Conservation (phyloP, 2,329 filamentous ascomycete species). For the Calonectria hongkongensis region DNA sequence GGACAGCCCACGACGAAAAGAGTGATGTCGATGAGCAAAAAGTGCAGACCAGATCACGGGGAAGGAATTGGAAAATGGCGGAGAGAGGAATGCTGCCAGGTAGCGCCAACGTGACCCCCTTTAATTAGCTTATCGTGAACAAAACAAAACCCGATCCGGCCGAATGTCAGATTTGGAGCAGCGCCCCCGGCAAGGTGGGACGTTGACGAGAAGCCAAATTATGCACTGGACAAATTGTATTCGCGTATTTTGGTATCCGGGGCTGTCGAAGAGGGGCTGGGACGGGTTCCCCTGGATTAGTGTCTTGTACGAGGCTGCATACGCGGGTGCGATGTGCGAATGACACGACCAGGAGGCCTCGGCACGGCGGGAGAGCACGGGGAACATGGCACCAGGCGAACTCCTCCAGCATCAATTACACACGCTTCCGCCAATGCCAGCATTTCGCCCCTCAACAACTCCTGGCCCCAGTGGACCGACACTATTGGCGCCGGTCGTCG, state of each 20-base stretch:
- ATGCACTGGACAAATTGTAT: conserved; percentile 18
- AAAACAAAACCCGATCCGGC: conserved; percentile 36
- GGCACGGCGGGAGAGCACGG: background rate
- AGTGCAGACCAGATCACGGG: conserved; percentile 34
- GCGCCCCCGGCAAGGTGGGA: conserved; percentile 25
- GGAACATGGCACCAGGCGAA: conserved; percentile 2
- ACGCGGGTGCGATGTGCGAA: conserved; percentile 7
- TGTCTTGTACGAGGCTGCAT: conserved; percentile 21
- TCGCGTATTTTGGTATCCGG: background rate
- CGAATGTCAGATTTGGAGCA: conserved; percentile 22
- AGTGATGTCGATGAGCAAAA: conserved; percentile 37
- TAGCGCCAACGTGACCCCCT: conserved; percentile 34
- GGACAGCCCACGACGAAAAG: conserved; percentile 29
- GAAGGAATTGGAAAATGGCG: conserved; percentile 30
- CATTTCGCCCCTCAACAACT: background rate
- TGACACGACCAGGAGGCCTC: conserved; percentile 10
- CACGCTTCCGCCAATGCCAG: background rate
- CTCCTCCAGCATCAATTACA: conserved; percentile 2
- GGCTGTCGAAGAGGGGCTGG: background rate
- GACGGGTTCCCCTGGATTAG: conserved; percentile 9
- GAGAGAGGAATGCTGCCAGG: conserved; percentile 18
- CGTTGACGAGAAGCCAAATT: conserved; percentile 26
- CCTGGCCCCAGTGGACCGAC: conserved; percentile 17
- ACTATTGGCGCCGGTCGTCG: background rate
- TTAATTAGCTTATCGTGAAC: conserved; percentile 42